Evolutionary conservation across 2,329 filamentous ascomycete genomes (phyloP).

Genomic region (Aureobasidium musti): DNA sequence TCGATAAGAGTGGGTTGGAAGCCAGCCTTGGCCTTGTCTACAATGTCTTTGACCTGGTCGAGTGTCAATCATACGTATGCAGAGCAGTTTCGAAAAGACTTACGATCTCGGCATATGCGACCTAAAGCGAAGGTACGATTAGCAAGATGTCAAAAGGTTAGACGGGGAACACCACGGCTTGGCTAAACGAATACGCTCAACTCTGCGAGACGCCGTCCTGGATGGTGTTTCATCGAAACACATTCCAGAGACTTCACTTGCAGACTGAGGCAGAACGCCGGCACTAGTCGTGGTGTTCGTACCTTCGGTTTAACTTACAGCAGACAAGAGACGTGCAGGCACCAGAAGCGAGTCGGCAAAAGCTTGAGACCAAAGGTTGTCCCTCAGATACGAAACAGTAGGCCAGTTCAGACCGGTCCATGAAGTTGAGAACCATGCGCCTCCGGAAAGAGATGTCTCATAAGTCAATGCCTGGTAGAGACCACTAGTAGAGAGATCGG

Average conservation of each 20-base stretch:
- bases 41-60: conserved; percentile 38
- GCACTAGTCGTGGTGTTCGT: no score
- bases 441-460: conserved; percentile 51
- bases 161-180: no score
- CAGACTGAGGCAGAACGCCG: no score
- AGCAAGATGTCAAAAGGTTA: no score
- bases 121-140: no score
- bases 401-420: conserved; percentile 52
- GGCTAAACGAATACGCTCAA: no score
- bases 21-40: conserved; percentile 44
- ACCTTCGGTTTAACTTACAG: no score
- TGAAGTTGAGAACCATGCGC: conserved; percentile 51
- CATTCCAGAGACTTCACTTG: no score
- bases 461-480: conserved; percentile 52
- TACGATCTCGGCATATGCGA: conserved; percentile 39
- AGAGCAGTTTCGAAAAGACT: background rate
- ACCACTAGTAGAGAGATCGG: conserved; percentile 44
- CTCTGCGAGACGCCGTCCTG: no score
- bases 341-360: conserved; percentile 45
- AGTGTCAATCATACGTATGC: background rate
- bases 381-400: conserved; percentile 46
- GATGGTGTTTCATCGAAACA: no score
- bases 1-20: conserved; percentile 48
- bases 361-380: conserved; percentile 46
- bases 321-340: conserved; percentile 41